Conservation (phyloP, 805 yeast genomes). For the Torulaspora franciscae region DNA sequence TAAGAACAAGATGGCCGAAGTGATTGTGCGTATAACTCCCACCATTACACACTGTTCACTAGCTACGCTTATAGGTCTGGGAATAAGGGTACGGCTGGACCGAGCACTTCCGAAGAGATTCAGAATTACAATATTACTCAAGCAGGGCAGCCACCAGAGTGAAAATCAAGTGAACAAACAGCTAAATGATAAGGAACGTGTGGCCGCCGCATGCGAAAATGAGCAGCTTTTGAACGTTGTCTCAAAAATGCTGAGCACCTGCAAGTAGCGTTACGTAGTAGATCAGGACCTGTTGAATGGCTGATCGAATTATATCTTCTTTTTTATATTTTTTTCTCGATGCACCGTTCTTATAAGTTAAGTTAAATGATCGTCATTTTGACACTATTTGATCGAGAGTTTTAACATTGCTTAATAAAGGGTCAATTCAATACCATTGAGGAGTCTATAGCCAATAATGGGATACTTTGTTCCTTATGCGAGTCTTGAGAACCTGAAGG, state of each 20-base stretch:
- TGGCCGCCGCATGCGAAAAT: slow-evolving; percentile 97
- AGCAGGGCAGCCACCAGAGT: slow-evolving; percentile 92
- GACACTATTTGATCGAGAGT: too few relatives aligned
- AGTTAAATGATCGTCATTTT: neutral
- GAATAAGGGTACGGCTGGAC: slow-evolving; percentile 86
- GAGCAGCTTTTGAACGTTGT: slow-evolving; percentile 88
- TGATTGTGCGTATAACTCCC: slow-evolving; percentile 83
- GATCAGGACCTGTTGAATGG: neutral
- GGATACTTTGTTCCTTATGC: slow-evolving; percentile 58
- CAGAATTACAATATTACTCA: slow-evolving; percentile 71
- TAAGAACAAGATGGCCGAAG: slow-evolving; percentile 58
- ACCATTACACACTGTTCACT: slow-evolving; percentile 96
- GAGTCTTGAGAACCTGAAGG: slow-evolving; percentile 48
- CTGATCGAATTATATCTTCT: neutral
- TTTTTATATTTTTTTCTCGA: neutral
- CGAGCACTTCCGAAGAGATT: slow-evolving; percentile 81
- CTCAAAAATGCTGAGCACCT: slow-evolving; percentile 84
- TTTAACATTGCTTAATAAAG: neutral
- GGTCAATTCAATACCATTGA: neutral
- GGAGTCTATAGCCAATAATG: slow-evolving; percentile 37
- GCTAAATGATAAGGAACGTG: slow-evolving; percentile 93
- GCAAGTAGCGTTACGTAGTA: slow-evolving; percentile 38
- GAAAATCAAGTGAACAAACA: slow-evolving; percentile 96
- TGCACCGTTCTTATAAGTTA: neutral
- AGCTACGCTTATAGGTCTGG: slow-evolving; percentile 93